These are phyloP conservation scores for Candida smagusa DNA, from an alignment of 1,139 yeast species.

Conservation along the genomic window DNA sequence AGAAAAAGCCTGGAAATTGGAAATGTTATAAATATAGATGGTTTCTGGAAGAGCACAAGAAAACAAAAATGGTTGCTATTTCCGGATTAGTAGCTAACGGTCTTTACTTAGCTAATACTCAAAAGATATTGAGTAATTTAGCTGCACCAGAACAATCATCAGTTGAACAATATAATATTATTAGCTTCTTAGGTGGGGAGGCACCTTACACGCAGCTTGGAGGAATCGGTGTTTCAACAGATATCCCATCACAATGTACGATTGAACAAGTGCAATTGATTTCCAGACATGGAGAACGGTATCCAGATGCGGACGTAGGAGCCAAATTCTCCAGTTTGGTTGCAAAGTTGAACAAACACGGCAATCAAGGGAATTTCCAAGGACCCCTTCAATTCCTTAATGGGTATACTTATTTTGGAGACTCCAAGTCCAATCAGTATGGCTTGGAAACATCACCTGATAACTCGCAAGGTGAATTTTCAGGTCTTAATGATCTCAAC, in stretches of 20 bases:
- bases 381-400: conserved; percentile 33
- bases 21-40: no score
- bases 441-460: conserved; percentile 20
- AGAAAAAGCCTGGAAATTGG: no score
- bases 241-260: conserved; percentile 28
- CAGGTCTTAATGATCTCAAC: conserved; percentile 29
- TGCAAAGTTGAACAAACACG: conserved; percentile 18
- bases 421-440: conserved; percentile 18
- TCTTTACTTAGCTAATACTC: conserved; percentile 3
- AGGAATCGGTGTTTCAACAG: conserved; percentile 34
- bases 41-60: neutral
- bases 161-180: conserved; percentile 28
- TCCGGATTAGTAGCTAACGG: conserved; percentile 6
- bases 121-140: conserved; percentile 13
- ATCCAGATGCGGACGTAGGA: conserved; percentile 28
- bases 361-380: conserved; percentile 13
- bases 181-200: conserved; percentile 32
- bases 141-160: conserved; percentile 29
- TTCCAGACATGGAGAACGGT: conserved; percentile 39
- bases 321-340: conserved; percentile 19
- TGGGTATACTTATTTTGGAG: conserved; percentile 32
- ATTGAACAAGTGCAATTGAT: conserved; percentile 35
- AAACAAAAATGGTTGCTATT: conserved; percentile 8
- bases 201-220: conserved; percentile 35
- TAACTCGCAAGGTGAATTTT: conserved; percentile 13